phyloP scores from a whole-genome alignment of 352 stramenopile genomes.

The Globisporangium paddicum region DNA sequence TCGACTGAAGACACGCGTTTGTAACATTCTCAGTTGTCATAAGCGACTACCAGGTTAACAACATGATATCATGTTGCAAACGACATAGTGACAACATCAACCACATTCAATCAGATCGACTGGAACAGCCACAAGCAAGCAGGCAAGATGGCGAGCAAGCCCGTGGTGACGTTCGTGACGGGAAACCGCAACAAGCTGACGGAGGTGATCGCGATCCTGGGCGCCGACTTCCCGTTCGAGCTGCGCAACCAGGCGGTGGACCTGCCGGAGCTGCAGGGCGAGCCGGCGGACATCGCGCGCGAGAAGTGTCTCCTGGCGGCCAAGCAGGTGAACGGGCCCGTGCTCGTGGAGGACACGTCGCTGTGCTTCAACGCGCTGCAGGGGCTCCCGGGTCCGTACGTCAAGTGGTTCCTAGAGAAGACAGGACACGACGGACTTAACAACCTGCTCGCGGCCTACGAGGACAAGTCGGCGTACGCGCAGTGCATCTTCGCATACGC shows the following conservation, averaged over 20 bases:
- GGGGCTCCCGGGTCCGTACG: constrained; percentile 94
- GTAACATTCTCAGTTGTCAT: too few relatives aligned
- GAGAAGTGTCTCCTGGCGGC: constrained; percentile 94
- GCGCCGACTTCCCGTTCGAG: constrained; percentile 86
- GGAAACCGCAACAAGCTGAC: constrained; percentile 85
- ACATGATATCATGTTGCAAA: too few relatives aligned
- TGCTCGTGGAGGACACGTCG: constrained; percentile 96
- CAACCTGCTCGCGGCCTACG: constrained; percentile 92
- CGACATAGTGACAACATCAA: too few relatives aligned
- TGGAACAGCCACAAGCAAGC: neutral
- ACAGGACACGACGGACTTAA: constrained; percentile 92
- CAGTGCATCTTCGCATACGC: constrained; percentile 96
- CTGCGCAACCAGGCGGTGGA: constrained; percentile 92
- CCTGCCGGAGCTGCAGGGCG: constrained; percentile 97
- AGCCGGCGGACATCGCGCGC: constrained; percentile 91
- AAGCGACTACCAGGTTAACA: too few relatives aligned
- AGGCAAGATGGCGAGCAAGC: constrained; percentile 21
- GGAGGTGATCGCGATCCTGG: constrained; percentile 81
- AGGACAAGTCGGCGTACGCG: constrained; percentile 95
- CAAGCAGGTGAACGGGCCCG: constrained; percentile 77
- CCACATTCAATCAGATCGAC: neutral
- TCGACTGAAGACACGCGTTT: too few relatives aligned
- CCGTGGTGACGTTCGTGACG: constrained; percentile 64
- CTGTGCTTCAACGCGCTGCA: constrained; percentile 96
- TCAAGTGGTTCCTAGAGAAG: constrained; percentile 99